These are phyloP conservation scores for Calocera cornea DNA, from an alignment of 768 basidiomycete species.

Conservation along the genomic window DNA sequence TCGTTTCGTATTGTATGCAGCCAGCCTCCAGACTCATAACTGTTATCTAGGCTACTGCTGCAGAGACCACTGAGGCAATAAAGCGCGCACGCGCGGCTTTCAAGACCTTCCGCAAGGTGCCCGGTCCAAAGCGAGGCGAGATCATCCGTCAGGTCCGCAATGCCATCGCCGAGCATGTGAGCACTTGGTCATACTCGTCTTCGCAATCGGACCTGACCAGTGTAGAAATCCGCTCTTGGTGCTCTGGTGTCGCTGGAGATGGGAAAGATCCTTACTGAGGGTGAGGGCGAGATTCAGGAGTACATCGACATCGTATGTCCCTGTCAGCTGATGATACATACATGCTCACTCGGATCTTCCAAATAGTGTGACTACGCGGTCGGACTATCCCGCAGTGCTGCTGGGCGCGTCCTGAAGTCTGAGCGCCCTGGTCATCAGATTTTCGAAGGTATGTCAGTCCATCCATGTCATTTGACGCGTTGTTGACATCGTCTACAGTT, in stretches of 20 bases:
- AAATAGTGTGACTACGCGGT: slow-evolving; percentile 87
- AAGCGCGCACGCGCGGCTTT: slow-evolving; percentile 63
- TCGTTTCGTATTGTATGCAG: slow-evolving; percentile 14
- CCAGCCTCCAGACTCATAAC: neutral
- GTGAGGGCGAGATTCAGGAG: slow-evolving; percentile 87
- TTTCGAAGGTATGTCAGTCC: slow-evolving; percentile 49
- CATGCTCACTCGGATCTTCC: neutral
- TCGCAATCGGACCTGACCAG: no score
- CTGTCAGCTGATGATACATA: neutral
- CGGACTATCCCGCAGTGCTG: slow-evolving; percentile 88
- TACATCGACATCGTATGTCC: slow-evolving; percentile 79
- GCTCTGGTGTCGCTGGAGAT: slow-evolving; percentile 53
- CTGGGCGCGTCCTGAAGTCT: slow-evolving; percentile 72
- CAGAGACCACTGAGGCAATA: slow-evolving; percentile 58
- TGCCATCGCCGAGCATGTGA: slow-evolving; percentile 62
- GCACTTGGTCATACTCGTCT: slow-evolving; percentile 16
- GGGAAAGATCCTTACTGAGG: slow-evolving; percentile 79
- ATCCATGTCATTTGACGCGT: neutral
- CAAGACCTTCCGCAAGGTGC: slow-evolving; percentile 52
- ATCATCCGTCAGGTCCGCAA: slow-evolving; percentile 77
- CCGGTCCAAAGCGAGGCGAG: slow-evolving; percentile 80
- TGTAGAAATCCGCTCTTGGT: slow-evolving; percentile 62
- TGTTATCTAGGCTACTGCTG: slow-evolving; percentile 42
- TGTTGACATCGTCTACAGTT: slow-evolving; percentile 34
- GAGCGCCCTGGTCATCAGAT: slow-evolving; percentile 86